Conservation (phyloP, 75 land plant species). For the Sequoiadendron giganteum region DNA sequence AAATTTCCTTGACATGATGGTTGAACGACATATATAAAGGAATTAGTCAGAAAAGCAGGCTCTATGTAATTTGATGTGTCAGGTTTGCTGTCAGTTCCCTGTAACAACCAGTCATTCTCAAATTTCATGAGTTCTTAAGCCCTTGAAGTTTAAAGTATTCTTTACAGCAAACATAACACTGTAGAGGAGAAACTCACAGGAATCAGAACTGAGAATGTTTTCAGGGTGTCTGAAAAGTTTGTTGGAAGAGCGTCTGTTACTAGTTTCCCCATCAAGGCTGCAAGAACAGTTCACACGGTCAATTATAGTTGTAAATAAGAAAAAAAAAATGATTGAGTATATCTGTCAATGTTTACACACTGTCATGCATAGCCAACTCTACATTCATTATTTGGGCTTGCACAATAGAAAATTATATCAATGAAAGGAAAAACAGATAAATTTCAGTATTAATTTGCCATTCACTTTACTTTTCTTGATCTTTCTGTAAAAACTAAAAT, state of each 20-base stretch:
- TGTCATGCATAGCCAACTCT: neutral
- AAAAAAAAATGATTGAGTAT: neutral
- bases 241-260: conserved; percentile 15
- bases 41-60: conserved; percentile 48
- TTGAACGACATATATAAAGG: conserved; percentile 43
- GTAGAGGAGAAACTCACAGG: conserved; percentile 31
- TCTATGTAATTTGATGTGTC: conserved; percentile 36
- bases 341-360: neutral
- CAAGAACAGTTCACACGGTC: neutral
- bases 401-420: neutral
- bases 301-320: neutral
- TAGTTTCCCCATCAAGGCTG: conserved; percentile 38
- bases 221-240: conserved; percentile 29
- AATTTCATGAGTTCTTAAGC: neutral
- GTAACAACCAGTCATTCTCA: conserved; percentile 15
- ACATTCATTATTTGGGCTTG: neutral
- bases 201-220: conserved; percentile 25
- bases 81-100: conserved; percentile 60
- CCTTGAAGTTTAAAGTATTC: neutral
- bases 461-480: neutral
- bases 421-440: neutral
- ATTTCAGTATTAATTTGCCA: neutral
- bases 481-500: neutral
- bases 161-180: neutral
- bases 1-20: conserved; percentile 37